Evolutionary conservation across 139 green algal genomes (phyloP).

Genomic region (Marvania coccoides): DNA sequence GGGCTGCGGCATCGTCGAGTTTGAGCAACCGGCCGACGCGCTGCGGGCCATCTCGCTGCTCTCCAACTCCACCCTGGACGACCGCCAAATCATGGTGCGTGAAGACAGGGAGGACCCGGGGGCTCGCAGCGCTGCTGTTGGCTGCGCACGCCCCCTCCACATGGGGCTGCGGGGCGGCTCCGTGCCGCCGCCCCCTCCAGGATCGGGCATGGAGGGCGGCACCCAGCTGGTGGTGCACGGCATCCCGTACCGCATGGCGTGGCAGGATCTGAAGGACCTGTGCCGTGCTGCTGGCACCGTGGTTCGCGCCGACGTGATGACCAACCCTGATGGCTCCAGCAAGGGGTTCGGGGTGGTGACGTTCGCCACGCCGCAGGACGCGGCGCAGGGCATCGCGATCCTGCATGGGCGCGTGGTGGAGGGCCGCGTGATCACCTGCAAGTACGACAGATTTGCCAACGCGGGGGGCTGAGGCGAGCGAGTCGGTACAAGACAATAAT

Average conservation of each 20-base stretch:
- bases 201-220: conserved; percentile 7
- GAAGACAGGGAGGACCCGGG: conserved; percentile 45
- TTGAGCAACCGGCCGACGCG: conserved; percentile 48
- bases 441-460: conserved; percentile 33
- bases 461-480: no score
- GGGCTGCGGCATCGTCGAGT: conserved; percentile 79
- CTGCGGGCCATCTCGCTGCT: conserved; percentile 51
- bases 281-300: conserved; percentile 34
- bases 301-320: conserved; percentile 36
- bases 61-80: conserved; percentile 37
- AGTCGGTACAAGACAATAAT: no score
- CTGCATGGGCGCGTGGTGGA: conserved; percentile 26
- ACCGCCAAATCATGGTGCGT: conserved; percentile 12
- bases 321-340: conserved; percentile 12
- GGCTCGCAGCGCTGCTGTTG: not conserved
- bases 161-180: not conserved
- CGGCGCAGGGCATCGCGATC: not conserved
- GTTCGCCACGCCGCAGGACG: not conserved
- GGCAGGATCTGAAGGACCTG: conserved; percentile 56
- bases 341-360: conserved; percentile 4
- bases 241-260: conserved; percentile 44
- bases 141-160: no score
- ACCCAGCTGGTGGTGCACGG: conserved; percentile 61
- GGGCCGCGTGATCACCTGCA: conserved; percentile 20
- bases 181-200: not conserved